Conservation (phyloP, 2,329 filamentous ascomycete genomes). For the Lasiodiplodia sp. region DNA sequence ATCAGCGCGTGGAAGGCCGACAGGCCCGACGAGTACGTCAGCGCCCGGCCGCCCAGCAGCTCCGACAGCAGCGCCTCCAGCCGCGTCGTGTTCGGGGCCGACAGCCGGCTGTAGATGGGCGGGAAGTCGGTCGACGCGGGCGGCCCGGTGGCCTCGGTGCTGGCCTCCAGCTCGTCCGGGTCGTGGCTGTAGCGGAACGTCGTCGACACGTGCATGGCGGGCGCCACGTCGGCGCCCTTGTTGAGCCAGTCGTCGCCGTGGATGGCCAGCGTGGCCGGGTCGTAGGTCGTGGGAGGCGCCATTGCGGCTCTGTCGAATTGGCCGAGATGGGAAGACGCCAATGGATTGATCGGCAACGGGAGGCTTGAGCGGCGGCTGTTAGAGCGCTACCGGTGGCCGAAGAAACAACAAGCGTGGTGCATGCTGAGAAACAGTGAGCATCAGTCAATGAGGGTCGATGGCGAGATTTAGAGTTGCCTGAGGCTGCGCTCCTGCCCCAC, state of each 20-base stretch:
- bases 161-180: conserved; percentile 68
- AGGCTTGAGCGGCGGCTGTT: background rate
- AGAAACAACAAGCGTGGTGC: background rate
- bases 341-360: background rate
- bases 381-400: background rate
- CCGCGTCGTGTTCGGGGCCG: conserved; percentile 79
- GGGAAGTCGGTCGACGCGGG: conserved; percentile 51
- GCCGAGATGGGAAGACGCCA: background rate
- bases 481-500: conserved; percentile 1
- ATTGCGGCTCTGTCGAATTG: background rate
- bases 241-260: conserved; percentile 84
- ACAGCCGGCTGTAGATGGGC: conserved; percentile 84
- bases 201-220: conserved; percentile 88
- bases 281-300: conserved; percentile 44
- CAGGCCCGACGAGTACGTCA: conserved; percentile 86
- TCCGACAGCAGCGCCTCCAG: conserved; percentile 82
- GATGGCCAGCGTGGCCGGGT: conserved; percentile 74
- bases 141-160: conserved; percentile 55
- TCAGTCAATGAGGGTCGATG: background rate
- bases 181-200: conserved; percentile 84
- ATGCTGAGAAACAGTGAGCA: background rate
- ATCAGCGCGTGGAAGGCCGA: conserved; percentile 88
- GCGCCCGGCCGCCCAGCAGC: conserved; percentile 68
- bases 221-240: conserved; percentile 79
- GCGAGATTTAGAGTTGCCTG: background rate